Percentiles rank a stretch among this genome's conserved stretches.
Conservation (phyloP, 352 stramenopile genomes). For the Globisporangium abappressorium region DNA sequence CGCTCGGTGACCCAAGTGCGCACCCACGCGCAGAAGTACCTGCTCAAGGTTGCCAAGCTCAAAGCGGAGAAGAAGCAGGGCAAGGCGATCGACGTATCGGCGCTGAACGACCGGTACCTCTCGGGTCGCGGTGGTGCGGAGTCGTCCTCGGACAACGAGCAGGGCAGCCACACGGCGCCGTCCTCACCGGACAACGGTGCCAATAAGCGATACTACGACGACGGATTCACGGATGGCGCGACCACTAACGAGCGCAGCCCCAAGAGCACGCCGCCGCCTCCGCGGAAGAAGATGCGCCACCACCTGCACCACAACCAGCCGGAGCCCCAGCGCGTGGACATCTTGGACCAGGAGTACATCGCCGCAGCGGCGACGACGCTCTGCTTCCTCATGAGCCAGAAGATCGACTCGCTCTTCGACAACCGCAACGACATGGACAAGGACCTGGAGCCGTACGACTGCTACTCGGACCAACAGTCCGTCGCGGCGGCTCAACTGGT, state of each 20-base stretch:
- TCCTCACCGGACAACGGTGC: constrained; percentile 35
- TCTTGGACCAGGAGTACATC: constrained; percentile 79
- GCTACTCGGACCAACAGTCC: constrained; percentile 38
- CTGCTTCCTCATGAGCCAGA: constrained; percentile 83
- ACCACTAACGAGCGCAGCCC: constrained; percentile 10
- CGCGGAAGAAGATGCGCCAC: constrained; percentile 59
- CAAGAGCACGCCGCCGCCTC: constrained; percentile 13
- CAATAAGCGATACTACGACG: constrained; percentile 14
- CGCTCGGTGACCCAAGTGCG: constrained; percentile 87
- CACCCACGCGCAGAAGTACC: constrained; percentile 86
- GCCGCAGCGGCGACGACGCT: constrained; percentile 71
- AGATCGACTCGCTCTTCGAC: constrained; percentile 81
- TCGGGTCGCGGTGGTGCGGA: constrained; percentile 12
- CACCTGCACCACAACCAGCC: constrained; percentile 22
- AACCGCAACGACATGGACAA: constrained; percentile 43
- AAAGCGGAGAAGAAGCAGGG: constrained; percentile 77
- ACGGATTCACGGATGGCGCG: not conserved
- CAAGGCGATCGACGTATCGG: constrained; percentile 16
- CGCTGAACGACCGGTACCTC: constrained; percentile 21
- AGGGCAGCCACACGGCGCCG: constrained; percentile 28
- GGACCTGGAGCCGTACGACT: constrained; percentile 71
- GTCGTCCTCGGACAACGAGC: constrained; percentile 22
- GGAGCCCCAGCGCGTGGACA: constrained; percentile 28
- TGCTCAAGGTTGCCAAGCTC: constrained; percentile 89
- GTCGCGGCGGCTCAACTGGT: not conserved